Evolutionary conservation across 2,329 filamentous ascomycete genomes (phyloP), one percentile per base, ranked within the genome.

Genomic region (Monilinia laxa): DNA sequence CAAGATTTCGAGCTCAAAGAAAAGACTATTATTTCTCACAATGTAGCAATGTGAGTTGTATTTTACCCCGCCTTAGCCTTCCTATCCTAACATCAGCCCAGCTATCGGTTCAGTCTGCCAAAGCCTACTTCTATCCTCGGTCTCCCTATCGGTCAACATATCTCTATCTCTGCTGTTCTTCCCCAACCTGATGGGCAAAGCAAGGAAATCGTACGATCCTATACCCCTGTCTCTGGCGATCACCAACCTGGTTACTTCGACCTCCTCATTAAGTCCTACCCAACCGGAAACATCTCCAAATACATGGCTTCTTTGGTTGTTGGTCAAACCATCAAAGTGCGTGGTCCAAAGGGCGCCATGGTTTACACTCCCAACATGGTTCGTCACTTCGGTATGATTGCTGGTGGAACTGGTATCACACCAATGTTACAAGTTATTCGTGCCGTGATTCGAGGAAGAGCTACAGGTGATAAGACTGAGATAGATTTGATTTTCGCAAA

Each of bases 321-420:
- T 68, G 93, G 94, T 69, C 88, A 96, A 79, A 89, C 85, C 69
- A 95, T 99, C 84, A 92, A 92, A 78, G 90, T 98, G 75, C 89
- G 87, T 75, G 95, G 95, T 12, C 95, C 95, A 79, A 98, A 98
- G 85, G 95, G 95, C 74, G 94, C 94, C 74, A 97, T 99, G 85
- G 91, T 96, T 70, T 99, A 99, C 82, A 92, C 90, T 23, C 93
- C 94, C 74, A 97, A 97, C 84, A 94, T 99, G 91, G 92, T 94
- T 74, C 89, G 91, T 71, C 91, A 91, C 80, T 96, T 99, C 73
- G 95, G 93, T 77, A 99, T 99, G 95, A 92, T 99, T 77, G 93
- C 95, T 71, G 95, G 95, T 73, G 95, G 95, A 71, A 98, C 95
- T 45, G 95, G 95, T 73, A 98, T 99, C 79, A 98, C 95, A 12